phyloP scores from a whole-genome alignment of 2,329 filamentous ascomycete genomes.

The Fusarium solani-melongenae region DNA sequence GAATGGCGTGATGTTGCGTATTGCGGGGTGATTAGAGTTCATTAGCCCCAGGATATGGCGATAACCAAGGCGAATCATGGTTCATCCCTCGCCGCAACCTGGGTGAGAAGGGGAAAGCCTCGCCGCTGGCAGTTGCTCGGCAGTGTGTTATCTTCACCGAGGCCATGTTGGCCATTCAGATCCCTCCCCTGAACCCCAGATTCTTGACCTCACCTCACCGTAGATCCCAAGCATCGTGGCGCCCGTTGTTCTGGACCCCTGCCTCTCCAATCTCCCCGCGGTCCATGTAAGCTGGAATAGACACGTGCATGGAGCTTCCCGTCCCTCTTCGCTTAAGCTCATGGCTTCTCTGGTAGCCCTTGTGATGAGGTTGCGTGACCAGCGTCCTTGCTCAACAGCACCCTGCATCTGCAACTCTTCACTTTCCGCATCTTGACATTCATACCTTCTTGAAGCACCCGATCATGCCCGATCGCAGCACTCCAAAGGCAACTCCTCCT shows the following conservation, averaged over 20 bases:
- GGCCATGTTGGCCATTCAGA: background rate
- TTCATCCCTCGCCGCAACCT: background rate
- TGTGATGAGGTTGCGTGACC: background rate
- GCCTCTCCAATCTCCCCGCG: background rate
- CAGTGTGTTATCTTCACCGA: conserved; percentile 4
- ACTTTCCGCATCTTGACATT: background rate
- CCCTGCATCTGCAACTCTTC: background rate
- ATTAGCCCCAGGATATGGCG: background rate
- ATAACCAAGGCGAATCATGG: background rate
- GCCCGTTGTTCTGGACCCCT: background rate
- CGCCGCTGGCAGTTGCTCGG: background rate
- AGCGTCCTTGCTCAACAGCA: background rate
- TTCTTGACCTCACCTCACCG: background rate
- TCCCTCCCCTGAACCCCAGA: background rate
- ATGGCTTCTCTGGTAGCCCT: background rate
- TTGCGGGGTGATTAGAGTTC: conserved; percentile 5
- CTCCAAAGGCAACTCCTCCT: background rate
- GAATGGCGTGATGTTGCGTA: background rate
- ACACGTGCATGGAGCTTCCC: background rate
- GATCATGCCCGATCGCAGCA: background rate
- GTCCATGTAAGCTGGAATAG: background rate
- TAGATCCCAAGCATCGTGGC: background rate
- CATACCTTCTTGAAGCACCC: background rate
- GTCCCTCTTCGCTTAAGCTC: background rate
- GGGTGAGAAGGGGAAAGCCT: background rate